These are phyloP conservation scores for Wickerhamiella infanticola DNA, from an alignment of 1,139 yeast genomes.

Conservation along the genomic window DNA sequence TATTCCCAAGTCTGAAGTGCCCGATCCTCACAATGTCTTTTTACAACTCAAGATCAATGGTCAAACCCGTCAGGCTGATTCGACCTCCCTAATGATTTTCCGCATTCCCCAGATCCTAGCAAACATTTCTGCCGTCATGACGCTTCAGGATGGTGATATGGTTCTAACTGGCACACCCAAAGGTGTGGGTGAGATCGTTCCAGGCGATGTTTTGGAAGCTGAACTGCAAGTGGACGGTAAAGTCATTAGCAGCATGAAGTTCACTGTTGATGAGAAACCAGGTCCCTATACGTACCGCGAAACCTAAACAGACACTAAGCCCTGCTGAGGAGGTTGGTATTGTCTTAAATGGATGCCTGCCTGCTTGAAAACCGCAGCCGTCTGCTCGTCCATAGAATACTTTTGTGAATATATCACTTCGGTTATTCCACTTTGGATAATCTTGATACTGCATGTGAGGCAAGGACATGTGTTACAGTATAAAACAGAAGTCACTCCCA, in stretches of 20 bases:
- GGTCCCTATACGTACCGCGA: conserved; percentile 64
- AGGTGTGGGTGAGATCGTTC: conserved; percentile 75
- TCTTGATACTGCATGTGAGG: conserved; percentile 84
- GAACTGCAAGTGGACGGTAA: conserved; percentile 5
- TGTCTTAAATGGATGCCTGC: conserved; percentile 69
- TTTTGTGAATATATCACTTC: conserved; percentile 93
- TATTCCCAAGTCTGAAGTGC: conserved; percentile 48
- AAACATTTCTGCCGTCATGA: conserved; percentile 76
- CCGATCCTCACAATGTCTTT: conserved; percentile 60
- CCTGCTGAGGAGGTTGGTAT: conserved; percentile 38
- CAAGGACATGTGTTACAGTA: conserved; percentile 98
- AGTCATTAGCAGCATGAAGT: conserved; percentile 27
- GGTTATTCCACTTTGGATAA: conserved; percentile 77
- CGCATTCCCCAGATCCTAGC: conserved; percentile 68
- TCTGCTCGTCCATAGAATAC: conserved; percentile 74
- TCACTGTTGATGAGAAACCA: conserved; percentile 50
- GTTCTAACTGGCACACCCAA: conserved; percentile 93
- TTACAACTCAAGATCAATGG: conserved; percentile 60
- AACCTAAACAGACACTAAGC: conserved; percentile 4
- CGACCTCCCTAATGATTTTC: conserved; percentile 76
- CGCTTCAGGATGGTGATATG: conserved; percentile 78
- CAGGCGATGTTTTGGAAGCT: conserved; percentile 68
- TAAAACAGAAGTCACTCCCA: conserved; percentile 45
- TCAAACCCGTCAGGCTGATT: conserved; percentile 52
- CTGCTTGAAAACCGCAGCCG: conserved; percentile 52